Evolutionary conservation across 768 basidiomycete genomes (phyloP).

Genomic region (Galerina sulciceps): DNA sequence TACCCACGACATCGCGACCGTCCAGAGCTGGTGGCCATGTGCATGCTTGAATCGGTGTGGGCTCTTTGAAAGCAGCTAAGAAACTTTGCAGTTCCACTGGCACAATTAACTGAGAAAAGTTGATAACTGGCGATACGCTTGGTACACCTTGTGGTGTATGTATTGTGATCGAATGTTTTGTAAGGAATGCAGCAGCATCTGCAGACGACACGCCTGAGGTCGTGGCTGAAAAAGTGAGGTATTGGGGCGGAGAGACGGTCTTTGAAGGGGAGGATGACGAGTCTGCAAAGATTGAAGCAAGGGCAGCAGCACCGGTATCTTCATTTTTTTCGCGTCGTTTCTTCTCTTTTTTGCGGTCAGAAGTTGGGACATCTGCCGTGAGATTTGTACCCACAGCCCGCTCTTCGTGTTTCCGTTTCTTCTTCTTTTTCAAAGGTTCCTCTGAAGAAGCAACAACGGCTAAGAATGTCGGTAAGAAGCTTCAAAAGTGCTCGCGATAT

Average conservation of each 20-base stretch:
- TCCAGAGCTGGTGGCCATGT: slow-evolving; percentile 89
- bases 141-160: slow-evolving; percentile 51
- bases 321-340: slow-evolving; percentile 44
- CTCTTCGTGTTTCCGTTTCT: slow-evolving; percentile 47
- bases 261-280: slow-evolving; percentile 20
- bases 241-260: slow-evolving; percentile 23
- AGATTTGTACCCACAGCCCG: slow-evolving; percentile 29
- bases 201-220: slow-evolving; percentile 22
- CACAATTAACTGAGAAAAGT: slow-evolving; percentile 75
- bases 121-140: slow-evolving; percentile 65
- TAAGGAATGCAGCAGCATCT: slow-evolving; percentile 68
- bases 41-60: slow-evolving; percentile 95
- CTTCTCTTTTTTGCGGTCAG: slow-evolving; percentile 36
- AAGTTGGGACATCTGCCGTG: slow-evolving; percentile 11
- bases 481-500: background rate
- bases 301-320: slow-evolving; percentile 20
- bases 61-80: slow-evolving; percentile 77
- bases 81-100: slow-evolving; percentile 62
- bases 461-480: background rate
- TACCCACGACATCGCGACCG: slow-evolving; percentile 89
- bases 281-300: slow-evolving; percentile 18
- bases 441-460: background rate
- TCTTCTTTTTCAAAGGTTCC: slow-evolving; percentile 35
- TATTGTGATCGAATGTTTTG: slow-evolving; percentile 76
- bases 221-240: slow-evolving; percentile 18